These are phyloP conservation scores for Hyaloscypha variabilis DNA, from an alignment of 495 filamentous ascomycete genomes.

Conservation along the genomic window DNA sequence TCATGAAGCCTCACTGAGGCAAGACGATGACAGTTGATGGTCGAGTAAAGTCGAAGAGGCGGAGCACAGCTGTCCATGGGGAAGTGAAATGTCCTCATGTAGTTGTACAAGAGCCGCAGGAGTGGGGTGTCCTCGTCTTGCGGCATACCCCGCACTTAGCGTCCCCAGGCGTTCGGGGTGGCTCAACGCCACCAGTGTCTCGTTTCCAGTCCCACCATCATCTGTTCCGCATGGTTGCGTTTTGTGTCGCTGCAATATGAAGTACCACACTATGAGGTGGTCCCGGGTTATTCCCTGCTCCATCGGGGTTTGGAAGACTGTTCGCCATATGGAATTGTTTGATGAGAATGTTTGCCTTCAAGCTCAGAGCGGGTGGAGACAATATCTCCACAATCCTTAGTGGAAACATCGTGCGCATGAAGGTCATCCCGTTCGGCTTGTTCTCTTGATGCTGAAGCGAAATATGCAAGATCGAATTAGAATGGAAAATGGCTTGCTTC, in stretches of 20 bases:
- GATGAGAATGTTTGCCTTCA: neutral
- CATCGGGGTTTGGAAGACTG: neutral
- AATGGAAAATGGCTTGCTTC: neutral
- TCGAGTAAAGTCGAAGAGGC: neutral
- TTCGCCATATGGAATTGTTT: neutral
- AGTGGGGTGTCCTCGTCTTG: neutral
- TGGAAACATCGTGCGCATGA: neutral
- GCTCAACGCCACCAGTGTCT: neutral
- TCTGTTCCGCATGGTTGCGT: neutral
- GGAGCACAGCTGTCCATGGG: neutral
- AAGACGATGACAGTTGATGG: neutral
- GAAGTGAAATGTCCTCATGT: neutral
- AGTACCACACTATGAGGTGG: neutral
- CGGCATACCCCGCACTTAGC: neutral
- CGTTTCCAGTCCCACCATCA: too few species aligned
- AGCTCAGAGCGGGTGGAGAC: neutral
- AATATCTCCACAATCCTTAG: neutral
- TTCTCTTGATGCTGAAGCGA: neutral
- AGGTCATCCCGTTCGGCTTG: neutral
- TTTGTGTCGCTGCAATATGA: neutral
- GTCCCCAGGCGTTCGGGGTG: neutral
- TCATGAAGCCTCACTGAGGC: neutral
- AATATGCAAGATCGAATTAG: neutral
- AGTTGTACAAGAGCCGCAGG: neutral
- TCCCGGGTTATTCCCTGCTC: neutral